phyloP scores from a whole-genome alignment of 768 basidiomycete genomes.

The Boletus eberwhitei region DNA sequence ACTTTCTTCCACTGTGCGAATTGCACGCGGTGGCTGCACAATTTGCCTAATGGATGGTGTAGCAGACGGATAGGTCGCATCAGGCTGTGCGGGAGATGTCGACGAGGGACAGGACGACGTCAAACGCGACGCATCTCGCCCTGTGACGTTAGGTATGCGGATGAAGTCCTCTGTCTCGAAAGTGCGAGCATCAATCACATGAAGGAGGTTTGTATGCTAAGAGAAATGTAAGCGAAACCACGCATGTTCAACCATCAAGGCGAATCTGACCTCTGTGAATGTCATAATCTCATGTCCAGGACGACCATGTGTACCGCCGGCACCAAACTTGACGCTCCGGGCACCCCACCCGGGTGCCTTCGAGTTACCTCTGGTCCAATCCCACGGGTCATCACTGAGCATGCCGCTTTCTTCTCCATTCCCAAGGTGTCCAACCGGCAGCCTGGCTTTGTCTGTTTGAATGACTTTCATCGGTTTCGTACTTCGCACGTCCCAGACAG shows the following conservation, averaged over 20 bases:
- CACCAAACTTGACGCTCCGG: conserved; percentile 81
- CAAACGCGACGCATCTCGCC: conserved; percentile 14
- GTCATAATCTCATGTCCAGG: conserved; percentile 73
- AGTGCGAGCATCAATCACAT: conserved; percentile 83
- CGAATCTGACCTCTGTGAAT: conserved; percentile 75
- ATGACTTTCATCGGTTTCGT: conserved; percentile 67
- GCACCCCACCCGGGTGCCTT: conserved; percentile 81
- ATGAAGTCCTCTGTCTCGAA: conserved; percentile 76
- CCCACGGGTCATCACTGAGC: conserved; percentile 63
- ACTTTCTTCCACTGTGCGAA: conserved; percentile 55
- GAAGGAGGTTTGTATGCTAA: conserved; percentile 78
- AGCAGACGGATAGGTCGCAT: conserved; percentile 6
- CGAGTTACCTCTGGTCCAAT: conserved; percentile 56
- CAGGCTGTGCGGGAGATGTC: conserved; percentile 10
- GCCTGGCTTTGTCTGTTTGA: conserved; percentile 46
- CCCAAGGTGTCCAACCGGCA: conserved; percentile 28
- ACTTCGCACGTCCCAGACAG: conserved; percentile 81
- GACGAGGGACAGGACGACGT: conserved; percentile 11
- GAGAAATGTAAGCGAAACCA: conserved; percentile 7
- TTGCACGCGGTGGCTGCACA: conserved; percentile 32
- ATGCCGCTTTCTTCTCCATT: conserved; percentile 47
- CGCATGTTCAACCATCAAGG: neutral
- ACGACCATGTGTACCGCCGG: conserved; percentile 46
- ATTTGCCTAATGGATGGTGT: conserved; percentile 16
- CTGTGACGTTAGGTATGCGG: conserved; percentile 45